A percentile compares a stretch with the other conserved stretches of the same genome.
Evolutionary conservation across 2,329 filamentous ascomycete genomes (phyloP).

Genomic region (Claviceps sp.): DNA sequence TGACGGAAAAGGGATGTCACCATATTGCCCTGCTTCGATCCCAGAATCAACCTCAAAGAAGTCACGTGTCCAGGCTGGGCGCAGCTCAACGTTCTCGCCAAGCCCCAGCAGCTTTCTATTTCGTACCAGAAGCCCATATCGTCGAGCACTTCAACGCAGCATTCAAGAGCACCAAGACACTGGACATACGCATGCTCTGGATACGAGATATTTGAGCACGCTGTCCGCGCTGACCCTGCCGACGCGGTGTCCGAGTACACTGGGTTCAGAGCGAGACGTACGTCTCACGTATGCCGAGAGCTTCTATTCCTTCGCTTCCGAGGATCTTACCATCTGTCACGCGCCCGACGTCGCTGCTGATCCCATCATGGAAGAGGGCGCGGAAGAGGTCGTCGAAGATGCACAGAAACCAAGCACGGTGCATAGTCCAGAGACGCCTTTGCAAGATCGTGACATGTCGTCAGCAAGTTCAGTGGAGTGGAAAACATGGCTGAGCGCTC

Average conservation of each 20-base stretch:
- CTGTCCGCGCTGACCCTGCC: constrained; percentile 27
- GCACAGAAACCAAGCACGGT: not conserved
- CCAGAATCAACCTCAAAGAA: constrained; percentile 5
- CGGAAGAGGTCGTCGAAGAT: not conserved
- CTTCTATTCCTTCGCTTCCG: constrained; percentile 28
- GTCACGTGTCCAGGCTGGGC: constrained; percentile 22
- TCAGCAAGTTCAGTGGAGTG: constrained; percentile 37
- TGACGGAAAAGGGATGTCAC: constrained; percentile 6
- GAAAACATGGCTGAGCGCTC: constrained; percentile 40
- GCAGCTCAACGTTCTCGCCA: constrained; percentile 37
- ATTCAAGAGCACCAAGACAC: constrained; percentile 25
- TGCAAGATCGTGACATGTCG: constrained; percentile 23
- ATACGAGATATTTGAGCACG: constrained; percentile 26
- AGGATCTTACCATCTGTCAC: constrained; percentile 9
- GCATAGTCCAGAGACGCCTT: not conserved
- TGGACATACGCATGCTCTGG: constrained; percentile 13
- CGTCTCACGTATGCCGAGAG: constrained; percentile 32
- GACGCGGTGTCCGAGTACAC: constrained; percentile 24
- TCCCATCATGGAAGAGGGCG: not conserved
- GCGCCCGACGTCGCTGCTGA: not conserved
- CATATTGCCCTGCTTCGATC: not conserved
- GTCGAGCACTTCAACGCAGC: constrained; percentile 34
- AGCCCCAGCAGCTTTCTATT: constrained; percentile 39
- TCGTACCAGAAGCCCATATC: constrained; percentile 41
- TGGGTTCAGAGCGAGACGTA: constrained; percentile 25